A percentile compares a stretch with the other conserved stretches of the same genome.
These are phyloP conservation scores for Gautieria morchelliformis DNA, from an alignment of 768 basidiomycete species.

Conservation along the genomic window DNA sequence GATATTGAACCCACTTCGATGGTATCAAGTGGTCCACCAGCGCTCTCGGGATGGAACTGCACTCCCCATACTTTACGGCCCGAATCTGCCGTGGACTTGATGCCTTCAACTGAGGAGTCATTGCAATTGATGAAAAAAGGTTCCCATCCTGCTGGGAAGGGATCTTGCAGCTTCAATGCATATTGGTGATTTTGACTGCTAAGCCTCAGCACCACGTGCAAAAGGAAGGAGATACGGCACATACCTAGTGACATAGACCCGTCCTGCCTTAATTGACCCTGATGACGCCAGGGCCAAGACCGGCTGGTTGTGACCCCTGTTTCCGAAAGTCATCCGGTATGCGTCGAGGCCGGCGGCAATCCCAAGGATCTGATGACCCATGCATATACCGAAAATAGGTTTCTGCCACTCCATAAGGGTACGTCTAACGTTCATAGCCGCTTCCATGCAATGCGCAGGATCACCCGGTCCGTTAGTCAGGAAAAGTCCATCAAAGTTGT, in stretches of 20 bases:
- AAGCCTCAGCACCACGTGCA: not conserved
- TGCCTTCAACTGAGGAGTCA: conserved; percentile 97
- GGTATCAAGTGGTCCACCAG: conserved; percentile 96
- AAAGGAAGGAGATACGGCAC: conserved; percentile 13
- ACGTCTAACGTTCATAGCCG: conserved; percentile 66
- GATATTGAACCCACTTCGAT: conserved; percentile 60
- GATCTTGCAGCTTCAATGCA: conserved; percentile 86
- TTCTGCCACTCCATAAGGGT: conserved; percentile 85
- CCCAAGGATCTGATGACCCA: conserved; percentile 98
- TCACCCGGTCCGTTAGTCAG: conserved; percentile 96
- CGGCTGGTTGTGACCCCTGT: conserved; percentile 98
- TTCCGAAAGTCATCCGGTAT: conserved; percentile 99
- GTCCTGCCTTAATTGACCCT: conserved; percentile 89
- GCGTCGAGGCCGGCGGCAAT: conserved; percentile 95
- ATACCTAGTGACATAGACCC: conserved; percentile 93
- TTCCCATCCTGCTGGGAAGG: conserved; percentile 95
- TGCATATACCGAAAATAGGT: conserved; percentile 96
- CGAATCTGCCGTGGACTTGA: conserved; percentile 85
- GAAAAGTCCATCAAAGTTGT: conserved; percentile 91
- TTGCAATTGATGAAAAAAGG: conserved; percentile 99
- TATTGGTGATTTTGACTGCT: conserved; percentile 94
- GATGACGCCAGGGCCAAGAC: conserved; percentile 90
- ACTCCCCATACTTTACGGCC: conserved; percentile 95
- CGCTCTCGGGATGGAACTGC: conserved; percentile 98
- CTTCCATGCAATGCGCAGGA: conserved; percentile 81